Percentiles rank a stretch among this genome's conserved stretches.
These are phyloP conservation scores for Myxozyma neglecta DNA, from an alignment of 805 yeast genomes.

Conservation along the genomic window DNA sequence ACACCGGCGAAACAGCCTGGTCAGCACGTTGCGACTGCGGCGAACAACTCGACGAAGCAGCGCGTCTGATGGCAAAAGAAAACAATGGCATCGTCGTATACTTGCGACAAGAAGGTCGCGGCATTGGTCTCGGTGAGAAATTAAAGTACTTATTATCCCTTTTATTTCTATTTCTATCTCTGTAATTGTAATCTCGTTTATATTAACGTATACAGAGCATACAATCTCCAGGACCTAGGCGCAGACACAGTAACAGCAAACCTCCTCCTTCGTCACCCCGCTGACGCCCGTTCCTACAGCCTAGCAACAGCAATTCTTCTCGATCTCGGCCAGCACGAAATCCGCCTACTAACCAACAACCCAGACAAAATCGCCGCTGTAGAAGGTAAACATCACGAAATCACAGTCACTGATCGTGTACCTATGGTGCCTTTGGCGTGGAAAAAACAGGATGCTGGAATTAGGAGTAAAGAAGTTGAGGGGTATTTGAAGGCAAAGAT, in stretches of 20 bases:
- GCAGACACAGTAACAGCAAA: constrained; percentile 99
- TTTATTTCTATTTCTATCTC: background rate
- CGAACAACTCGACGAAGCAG: constrained; percentile 98
- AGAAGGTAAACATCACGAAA: constrained; percentile 75
- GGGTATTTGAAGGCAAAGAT: constrained; percentile 89
- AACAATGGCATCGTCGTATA: constrained; percentile 96
- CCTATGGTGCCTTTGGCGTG: constrained; percentile 98
- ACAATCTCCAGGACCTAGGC: constrained; percentile 94
- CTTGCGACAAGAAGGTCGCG: constrained; percentile 96
- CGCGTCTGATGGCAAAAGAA: constrained; percentile 79
- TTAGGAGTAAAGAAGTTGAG: constrained; percentile 81
- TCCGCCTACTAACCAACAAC: constrained; percentile 84
- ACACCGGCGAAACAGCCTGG: constrained; percentile 99
- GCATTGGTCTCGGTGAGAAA: constrained; percentile 97
- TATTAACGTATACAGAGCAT: constrained; percentile 51
- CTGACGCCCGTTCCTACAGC: constrained; percentile 92
- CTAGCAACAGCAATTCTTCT: constrained; percentile 88
- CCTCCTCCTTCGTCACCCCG: constrained; percentile 88
- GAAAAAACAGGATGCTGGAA: constrained; percentile 66
- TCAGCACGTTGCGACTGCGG: constrained; percentile 99
- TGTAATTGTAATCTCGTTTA: background rate
- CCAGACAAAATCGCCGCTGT: constrained; percentile 96
- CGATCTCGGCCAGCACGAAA: constrained; percentile 72
- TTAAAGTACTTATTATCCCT: constrained; percentile 49
- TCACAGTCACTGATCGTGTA: constrained; percentile 80